Evolutionary conservation across 148 eudicot species (phyloP).

Genomic region (Linanthus parryae): DNA sequence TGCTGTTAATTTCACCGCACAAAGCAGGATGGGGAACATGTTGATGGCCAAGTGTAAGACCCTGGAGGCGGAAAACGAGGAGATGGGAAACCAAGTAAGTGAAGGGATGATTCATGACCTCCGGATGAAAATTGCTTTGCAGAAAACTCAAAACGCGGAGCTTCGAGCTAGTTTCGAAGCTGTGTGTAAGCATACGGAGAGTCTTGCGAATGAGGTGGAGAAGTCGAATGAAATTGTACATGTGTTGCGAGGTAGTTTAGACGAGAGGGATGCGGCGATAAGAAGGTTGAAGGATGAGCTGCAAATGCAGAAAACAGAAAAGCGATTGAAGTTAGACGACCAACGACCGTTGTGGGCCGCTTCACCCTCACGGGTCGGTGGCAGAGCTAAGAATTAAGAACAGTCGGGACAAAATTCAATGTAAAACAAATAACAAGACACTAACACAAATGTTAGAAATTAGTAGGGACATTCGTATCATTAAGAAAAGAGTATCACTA

Average conservation of each 20-base stretch:
- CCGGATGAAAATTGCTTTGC: constrained; percentile 82
- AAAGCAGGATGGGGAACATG: constrained; percentile 94
- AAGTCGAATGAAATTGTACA: constrained; percentile 86
- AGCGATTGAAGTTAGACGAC: no score
- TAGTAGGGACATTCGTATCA: no score
- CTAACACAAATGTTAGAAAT: no score
- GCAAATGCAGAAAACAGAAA: constrained; percentile 35
- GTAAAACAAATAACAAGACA: no score
- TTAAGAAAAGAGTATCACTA: no score
- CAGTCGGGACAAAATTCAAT: no score
- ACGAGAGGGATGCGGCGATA: constrained; percentile 67
- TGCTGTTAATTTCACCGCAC: constrained; percentile 80
- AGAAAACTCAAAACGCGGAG: constrained; percentile 80
- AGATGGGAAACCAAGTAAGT: constrained; percentile 93
- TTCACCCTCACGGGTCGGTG: no score
- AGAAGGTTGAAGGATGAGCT: constrained; percentile 53
- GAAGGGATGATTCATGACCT: constrained; percentile 98
- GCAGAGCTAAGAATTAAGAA: no score
- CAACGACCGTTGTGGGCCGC: no score
- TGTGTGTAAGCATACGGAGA: constrained; percentile 67
- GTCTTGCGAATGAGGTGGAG: constrained; percentile 68
- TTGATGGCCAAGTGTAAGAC: constrained; percentile 94
- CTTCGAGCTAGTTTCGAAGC: constrained; percentile 86
- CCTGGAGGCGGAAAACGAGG: constrained; percentile 95
- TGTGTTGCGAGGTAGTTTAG: constrained; percentile 68